phyloP scores from a whole-genome alignment of 2,329 filamentous ascomycete genomes.

The Cryoendolithus antarcticus region DNA sequence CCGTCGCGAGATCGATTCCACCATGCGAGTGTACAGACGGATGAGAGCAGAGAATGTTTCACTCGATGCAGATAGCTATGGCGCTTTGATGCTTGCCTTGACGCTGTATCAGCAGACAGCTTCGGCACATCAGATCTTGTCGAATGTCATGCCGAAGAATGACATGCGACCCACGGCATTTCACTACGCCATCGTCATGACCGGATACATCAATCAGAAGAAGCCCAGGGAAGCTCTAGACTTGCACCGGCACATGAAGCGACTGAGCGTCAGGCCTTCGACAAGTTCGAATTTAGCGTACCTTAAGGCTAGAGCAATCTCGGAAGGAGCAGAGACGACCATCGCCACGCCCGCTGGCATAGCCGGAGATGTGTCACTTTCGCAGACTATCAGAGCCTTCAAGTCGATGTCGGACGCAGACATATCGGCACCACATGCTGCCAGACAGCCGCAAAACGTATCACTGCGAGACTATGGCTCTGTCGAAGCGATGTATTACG shows the following conservation, averaged over 20 bases:
- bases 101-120: constrained; percentile 40
- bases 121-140: constrained; percentile 42
- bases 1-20: constrained; percentile 44
- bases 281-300: constrained; percentile 33
- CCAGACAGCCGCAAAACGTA: constrained; percentile 27
- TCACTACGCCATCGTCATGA: constrained; percentile 43
- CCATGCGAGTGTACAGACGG: constrained; percentile 40
- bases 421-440: constrained; percentile 29
- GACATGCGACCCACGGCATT: constrained; percentile 33
- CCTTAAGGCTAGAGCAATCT: constrained; percentile 22
- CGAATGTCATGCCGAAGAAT: constrained; percentile 37
- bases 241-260: constrained; percentile 35
- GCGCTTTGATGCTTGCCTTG: constrained; percentile 48
- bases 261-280: constrained; percentile 26
- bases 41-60: constrained; percentile 42
- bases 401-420: constrained; percentile 8
- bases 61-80: constrained; percentile 47
- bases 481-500: constrained; percentile 35
- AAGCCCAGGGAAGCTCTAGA: constrained; percentile 36
- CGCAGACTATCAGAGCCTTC: constrained; percentile 25
- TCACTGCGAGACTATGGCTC: constrained; percentile 1
- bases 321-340: constrained; percentile 24
- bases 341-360: constrained; percentile 19
- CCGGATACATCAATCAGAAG: constrained; percentile 32
- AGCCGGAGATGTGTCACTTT: constrained; percentile 25